Evolutionary conservation across 805 yeast species (phyloP).

Genomic region (Cyberlindnera euphorbiae): DNA sequence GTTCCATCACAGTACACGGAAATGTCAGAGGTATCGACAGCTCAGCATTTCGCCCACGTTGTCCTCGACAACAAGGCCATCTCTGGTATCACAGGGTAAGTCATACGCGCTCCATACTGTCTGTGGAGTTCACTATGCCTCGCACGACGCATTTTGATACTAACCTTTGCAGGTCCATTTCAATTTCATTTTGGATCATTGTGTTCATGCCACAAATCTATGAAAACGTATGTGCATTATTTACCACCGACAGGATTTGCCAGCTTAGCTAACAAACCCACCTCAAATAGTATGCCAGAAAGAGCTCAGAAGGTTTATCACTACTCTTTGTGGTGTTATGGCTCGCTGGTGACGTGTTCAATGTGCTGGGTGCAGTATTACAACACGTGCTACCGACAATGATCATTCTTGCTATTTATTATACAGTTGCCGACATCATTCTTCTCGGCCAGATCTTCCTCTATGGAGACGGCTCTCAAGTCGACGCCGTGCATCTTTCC

Average conservation of each 20-base stretch:
- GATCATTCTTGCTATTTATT: conserved; percentile 88
- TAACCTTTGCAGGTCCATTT: conserved; percentile 52
- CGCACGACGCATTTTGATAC: too few species aligned
- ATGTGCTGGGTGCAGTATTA: conserved; percentile 83
- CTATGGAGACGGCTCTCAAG: conserved; percentile 59
- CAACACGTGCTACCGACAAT: conserved; percentile 93
- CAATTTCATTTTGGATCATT: conserved; percentile 96
- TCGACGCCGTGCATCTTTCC: conserved; percentile 75
- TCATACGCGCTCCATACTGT: too few species aligned
- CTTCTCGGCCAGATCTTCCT: conserved; percentile 77
- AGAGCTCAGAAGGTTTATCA: conserved; percentile 87
- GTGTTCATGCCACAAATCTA: conserved; percentile 96
- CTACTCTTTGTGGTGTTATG: conserved; percentile 81
- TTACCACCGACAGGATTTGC: too few species aligned
- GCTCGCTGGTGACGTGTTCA: conserved; percentile 92
- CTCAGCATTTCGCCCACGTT: conserved; percentile 16
- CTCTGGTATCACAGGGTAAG: conserved; percentile 27
- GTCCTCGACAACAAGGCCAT: conserved; percentile 24
- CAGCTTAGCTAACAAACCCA: too few species aligned
- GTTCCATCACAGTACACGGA: too few species aligned
- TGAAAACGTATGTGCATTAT: conserved; percentile 67
- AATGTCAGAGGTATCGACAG: conserved; percentile 8
- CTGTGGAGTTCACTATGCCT: too few species aligned
- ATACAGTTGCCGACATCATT: conserved; percentile 85
- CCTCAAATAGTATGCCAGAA: conserved; percentile 74